Evolutionary conservation across 352 stramenopile species (phyloP).

Genomic region (Phytophthora meadii): DNA sequence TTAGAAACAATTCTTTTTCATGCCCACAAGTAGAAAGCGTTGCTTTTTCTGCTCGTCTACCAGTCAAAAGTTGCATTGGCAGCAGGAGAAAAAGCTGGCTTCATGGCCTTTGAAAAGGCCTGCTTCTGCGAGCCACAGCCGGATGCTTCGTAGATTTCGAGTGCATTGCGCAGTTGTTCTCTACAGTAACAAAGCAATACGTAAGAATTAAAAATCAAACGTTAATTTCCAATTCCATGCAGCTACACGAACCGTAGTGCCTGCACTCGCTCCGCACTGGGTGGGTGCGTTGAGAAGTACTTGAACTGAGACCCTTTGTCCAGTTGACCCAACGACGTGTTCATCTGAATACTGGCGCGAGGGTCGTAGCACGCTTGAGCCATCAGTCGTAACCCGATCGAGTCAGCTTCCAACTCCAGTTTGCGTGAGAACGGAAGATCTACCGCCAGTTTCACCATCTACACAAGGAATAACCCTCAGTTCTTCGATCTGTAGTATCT

Average conservation of each 20-base stretch:
- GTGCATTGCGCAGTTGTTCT: slow-evolving; percentile 45
- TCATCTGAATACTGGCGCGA: slow-evolving; percentile 63
- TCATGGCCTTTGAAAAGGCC: slow-evolving; percentile 42
- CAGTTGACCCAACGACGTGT: slow-evolving; percentile 43
- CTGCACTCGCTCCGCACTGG: slow-evolving; percentile 65
- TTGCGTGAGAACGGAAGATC: slow-evolving; percentile 67
- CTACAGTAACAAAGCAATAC: slow-evolving; percentile 12
- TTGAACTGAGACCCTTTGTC: slow-evolving; percentile 50
- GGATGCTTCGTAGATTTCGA: slow-evolving; percentile 55
- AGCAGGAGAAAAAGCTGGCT: slow-evolving; percentile 35
- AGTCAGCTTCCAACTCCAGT: slow-evolving; percentile 62
- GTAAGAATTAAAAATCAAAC: background rate
- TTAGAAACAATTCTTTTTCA: no score
- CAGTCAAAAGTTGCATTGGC: slow-evolving; percentile 25
- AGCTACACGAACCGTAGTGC: slow-evolving; percentile 43
- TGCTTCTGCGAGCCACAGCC: slow-evolving; percentile 46
- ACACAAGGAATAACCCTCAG: background rate
- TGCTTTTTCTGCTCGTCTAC: slow-evolving; percentile 2
- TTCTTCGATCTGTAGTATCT: no score
- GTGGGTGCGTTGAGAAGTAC: slow-evolving; percentile 81
- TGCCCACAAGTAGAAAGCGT: no score
- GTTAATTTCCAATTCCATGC: background rate
- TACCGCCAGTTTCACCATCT: slow-evolving; percentile 61
- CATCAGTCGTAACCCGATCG: slow-evolving; percentile 66
- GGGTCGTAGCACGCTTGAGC: slow-evolving; percentile 64